These are phyloP conservation scores for Selaginella moellendorffii DNA, from an alignment of 75 land plant species.

Conservation along the genomic window DNA sequence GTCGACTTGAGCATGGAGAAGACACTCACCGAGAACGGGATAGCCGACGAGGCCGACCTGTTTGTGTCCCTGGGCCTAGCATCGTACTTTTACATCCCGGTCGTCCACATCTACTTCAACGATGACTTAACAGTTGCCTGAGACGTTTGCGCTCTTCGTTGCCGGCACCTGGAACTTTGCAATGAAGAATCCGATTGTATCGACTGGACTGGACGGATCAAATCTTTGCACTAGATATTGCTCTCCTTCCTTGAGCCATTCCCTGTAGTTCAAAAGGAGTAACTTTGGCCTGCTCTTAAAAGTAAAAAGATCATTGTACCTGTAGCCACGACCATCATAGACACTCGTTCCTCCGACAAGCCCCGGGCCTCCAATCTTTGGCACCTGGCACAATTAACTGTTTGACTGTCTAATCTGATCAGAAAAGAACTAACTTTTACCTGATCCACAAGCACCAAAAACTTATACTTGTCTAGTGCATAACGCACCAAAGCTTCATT, in stretches of 20 bases:
- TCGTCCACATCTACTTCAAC: conserved; percentile 21
- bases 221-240: conserved; percentile 84
- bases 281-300: no score
- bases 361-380: conserved; percentile 86
- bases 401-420: neutral
- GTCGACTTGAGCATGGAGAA: conserved; percentile 22
- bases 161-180: conserved; percentile 62
- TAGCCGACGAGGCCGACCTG: conserved; percentile 14
- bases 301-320: conserved; percentile 30
- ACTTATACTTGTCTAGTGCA: conserved; percentile 75
- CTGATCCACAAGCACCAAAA: conserved; percentile 61
- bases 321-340: conserved; percentile 33
- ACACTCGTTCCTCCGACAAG: conserved; percentile 54
- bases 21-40: conserved; percentile 23
- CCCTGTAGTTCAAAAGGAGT: conserved; percentile 32
- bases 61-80: conserved; percentile 18
- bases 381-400: conserved; percentile 26
- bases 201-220: conserved; percentile 65
- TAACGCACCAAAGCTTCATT: conserved; percentile 95
- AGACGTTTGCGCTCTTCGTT: neutral
- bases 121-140: conserved; percentile 22
- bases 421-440: conserved; percentile 20
- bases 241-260: conserved; percentile 76
- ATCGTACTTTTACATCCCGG: conserved; percentile 20
- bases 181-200: conserved; percentile 95